Evolutionary conservation across 345 rosid genomes (phyloP), one percentile per base, ranked within the genome.

Genomic region (Boechera divaricarpa): DNA sequence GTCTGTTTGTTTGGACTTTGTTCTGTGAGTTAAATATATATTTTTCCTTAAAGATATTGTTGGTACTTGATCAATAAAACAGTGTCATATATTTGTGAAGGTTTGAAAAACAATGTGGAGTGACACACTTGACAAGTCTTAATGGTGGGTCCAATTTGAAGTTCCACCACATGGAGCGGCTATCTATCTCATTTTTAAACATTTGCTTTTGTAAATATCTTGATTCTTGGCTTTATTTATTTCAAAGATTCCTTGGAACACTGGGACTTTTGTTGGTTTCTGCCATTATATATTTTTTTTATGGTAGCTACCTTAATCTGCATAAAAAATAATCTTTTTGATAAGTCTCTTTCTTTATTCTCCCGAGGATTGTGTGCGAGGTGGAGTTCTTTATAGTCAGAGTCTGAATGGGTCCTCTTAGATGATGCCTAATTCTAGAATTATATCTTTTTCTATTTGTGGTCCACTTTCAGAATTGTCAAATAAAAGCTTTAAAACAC

Each of bases 131-230:
- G 35, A 53, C 55, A 15, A 4, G 38, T 26, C 51, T 68, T 53
- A 0, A 9, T 38, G 63, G 62, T 38, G 51, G 72, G 62, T 26
- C 51, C 62, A 8, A 36, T 52, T 36, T 29, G 7, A 68, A 68
- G 36, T 26, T 29, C 49, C 61, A 68, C 35, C 72, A 68, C 72
- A 68, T 68, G 61, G 61, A 67, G 61, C 5, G 26, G 49, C 49
- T 53, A 32, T 52, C 47, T 32, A 13, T 52, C 59, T 49, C 31
- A 32, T 18, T 66, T n/a, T 44, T 8, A 5, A 33, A 67, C 61
- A 53, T 53, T 52, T 68, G 21, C 21, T 21, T 21, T 21, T 21
- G 21, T 21, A 21, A 21, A 21, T 21, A 21, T 21, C 21, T 21
- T 21, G 21, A 21, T 21, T 21, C 21, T 21, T 69, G 62, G 64